A percentile compares a stretch with the other conserved stretches of the same genome.
Evolutionary conservation across 1,139 yeast genomes (phyloP).

Genomic region (Pneumocystis jirovecii): DNA sequence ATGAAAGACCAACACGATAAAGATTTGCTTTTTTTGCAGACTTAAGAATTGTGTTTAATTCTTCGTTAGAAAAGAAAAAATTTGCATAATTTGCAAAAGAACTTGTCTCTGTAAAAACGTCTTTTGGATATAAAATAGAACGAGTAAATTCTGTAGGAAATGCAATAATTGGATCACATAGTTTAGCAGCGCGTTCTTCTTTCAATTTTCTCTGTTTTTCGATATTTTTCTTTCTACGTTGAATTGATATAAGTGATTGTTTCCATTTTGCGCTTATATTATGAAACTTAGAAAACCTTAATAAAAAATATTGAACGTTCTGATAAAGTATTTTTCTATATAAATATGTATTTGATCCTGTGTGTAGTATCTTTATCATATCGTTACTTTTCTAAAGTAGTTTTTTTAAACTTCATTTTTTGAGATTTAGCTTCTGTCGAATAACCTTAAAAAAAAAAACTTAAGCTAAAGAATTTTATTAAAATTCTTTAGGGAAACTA

Average conservation of each 20-base stretch:
- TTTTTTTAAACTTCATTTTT: background rate
- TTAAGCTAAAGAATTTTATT: background rate
- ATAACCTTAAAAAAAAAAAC: background rate
- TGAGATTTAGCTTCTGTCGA: background rate
- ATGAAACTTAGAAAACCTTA: background rate
- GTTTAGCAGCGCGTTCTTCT: slow-evolving; percentile 4
- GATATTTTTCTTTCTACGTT: slow-evolving; percentile 7
- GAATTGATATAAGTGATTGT: slow-evolving; percentile 8
- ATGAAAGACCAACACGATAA: background rate
- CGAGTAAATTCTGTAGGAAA: slow-evolving; percentile 7
- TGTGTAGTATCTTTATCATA: background rate
- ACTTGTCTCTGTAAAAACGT: background rate
- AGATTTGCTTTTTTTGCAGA: background rate
- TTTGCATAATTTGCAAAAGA: background rate
- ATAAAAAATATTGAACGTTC: background rate
- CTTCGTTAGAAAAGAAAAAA: background rate
- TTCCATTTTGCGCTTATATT: background rate
- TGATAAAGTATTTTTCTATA: background rate
- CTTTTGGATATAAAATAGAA: slow-evolving; percentile 4
- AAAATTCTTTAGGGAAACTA: background rate
- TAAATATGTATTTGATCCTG: background rate
- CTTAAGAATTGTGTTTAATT: background rate
- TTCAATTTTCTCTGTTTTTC: slow-evolving; percentile 7
- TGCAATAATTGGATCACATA: slow-evolving; percentile 6
- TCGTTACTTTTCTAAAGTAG: background rate